These are phyloP conservation scores for Ceratobasidium sp. DNA, from an alignment of 1,284 basidiomycete species.

Conservation along the genomic window DNA sequence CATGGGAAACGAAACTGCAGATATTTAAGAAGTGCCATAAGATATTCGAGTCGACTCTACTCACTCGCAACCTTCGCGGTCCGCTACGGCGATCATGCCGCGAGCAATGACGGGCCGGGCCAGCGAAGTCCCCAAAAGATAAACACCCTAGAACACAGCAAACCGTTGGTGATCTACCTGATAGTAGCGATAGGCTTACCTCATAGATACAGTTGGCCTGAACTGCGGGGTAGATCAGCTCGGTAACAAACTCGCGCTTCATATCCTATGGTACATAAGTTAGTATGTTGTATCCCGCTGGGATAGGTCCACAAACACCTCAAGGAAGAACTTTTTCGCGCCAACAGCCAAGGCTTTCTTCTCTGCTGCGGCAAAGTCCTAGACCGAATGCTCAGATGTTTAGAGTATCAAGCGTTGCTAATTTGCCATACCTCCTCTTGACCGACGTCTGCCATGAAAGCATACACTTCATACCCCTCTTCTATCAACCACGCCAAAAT, in stretches of 20 bases:
- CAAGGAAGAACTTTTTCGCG: slow-evolving; percentile 93
- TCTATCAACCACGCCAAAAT: slow-evolving; percentile 98
- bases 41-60: slow-evolving; percentile 43
- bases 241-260: slow-evolving; percentile 93
- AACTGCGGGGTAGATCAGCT: slow-evolving; percentile 97
- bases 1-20: slow-evolving; percentile 90
- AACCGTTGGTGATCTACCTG: background rate
- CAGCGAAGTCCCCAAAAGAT: slow-evolving; percentile 96
- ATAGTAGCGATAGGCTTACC: slow-evolving; percentile 52
- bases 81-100: slow-evolving; percentile 96
- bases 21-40: slow-evolving; percentile 25
- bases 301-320: slow-evolving; percentile 58
- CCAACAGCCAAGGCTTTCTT: slow-evolving; percentile 92
- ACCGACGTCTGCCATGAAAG: slow-evolving; percentile 99
- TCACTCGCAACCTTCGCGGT: slow-evolving; percentile 90
- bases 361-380: slow-evolving; percentile 95
- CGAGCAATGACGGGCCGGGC: slow-evolving; percentile 98
- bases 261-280: slow-evolving; percentile 73
- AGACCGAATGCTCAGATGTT: background rate
- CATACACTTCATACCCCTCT: slow-evolving; percentile 95
- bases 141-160: slow-evolving; percentile 73
- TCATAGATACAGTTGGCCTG: slow-evolving; percentile 99
- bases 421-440: slow-evolving; percentile 86
- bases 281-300: background rate
- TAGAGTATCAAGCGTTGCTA: too few species aligned